Evolutionary conservation across 345 rosid species (phyloP).

Genomic region (Abelmoschus esculentus): DNA sequence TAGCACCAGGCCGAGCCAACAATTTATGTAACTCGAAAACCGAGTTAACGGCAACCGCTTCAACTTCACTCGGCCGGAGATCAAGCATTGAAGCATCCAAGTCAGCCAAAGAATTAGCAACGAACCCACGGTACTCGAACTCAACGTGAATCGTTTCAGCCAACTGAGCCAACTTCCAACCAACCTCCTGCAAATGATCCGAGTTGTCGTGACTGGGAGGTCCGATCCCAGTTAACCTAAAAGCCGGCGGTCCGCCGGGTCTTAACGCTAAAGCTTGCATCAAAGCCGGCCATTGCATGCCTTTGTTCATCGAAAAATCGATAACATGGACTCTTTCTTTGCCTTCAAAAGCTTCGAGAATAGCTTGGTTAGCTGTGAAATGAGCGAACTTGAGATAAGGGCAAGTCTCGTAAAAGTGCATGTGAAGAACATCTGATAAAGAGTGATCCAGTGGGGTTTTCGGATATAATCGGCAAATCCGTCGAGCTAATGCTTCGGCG

Average conservation of each 20-base stretch:
- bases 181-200: constrained; percentile 63
- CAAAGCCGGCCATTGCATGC: constrained; percentile 85
- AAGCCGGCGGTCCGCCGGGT: constrained; percentile 76
- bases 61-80: constrained; percentile 45
- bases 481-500: constrained; percentile 75
- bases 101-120: constrained; percentile 69
- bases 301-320: constrained; percentile 67
- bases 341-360: constrained; percentile 65
- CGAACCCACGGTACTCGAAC: constrained; percentile 79
- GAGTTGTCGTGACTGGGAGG: constrained; percentile 58
- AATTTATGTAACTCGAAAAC: constrained; percentile 70
- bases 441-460: constrained; percentile 37
- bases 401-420: constrained; percentile 77
- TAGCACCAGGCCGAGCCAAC: constrained; percentile 49
- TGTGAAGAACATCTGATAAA: constrained; percentile 54
- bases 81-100: constrained; percentile 68
- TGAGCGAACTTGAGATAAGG: constrained; percentile 87
- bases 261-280: constrained; percentile 75
- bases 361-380: constrained; percentile 80
- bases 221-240: constrained; percentile 75
- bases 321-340: constrained; percentile 58
- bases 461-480: constrained; percentile 50
- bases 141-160: constrained; percentile 60
- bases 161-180: constrained; percentile 63
- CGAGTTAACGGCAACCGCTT: constrained; percentile 76